Base-by-base conservation (phyloP, 208 protist species). In the Spongospora subterranea region DNA sequence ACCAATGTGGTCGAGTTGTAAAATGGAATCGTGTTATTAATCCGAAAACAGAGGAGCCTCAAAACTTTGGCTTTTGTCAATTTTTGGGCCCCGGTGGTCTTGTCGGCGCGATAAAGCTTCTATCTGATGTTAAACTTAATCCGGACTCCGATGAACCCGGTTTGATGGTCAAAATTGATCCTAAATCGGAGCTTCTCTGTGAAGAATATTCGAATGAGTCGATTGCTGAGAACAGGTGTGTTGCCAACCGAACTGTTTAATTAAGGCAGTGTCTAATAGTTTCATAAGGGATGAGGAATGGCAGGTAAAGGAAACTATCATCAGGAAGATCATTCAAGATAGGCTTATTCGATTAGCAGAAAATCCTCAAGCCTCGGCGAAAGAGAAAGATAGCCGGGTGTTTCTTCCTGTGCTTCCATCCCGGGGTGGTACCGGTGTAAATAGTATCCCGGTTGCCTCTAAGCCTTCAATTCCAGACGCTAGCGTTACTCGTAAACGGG, bases 301-400 rank as follows among this genome's bases (percentile, higher is more conserved):
- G 35, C 6, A 45, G 6, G 71, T 82, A 6, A 35, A 82, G 35
- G 71, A 35, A 35, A 82, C 71, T 43, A 82, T 82, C 71, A n/a
- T 82, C 17, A 82, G 35, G 71, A 82, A 82, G n/a, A 82, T 82
- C 40, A n/a, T 82, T n/a, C 35, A 82, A 43, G 71, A 43, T 43
- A 6, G 71, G 6, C 50, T 60, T 6, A 6, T 60, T 60, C 50
- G 50, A 6, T 60, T 60, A 24, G 50, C 50, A 24, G 50, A 60
- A 24, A 60, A 60, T 29, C 50, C 50, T 6, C 6, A 24, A 60
- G 6, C 50, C 13, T 24, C 50, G 13, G 50, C 50, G 6, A 6
- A 60, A 29, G 24, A 24, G 24, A 24, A 60, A 24, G 24, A 24
- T 6, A 29, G 13, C 13, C 50, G 13, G 24, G 50, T 24, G 50